Evolutionary conservation across 495 filamentous ascomycete genomes (phyloP).

Genomic region (Parathielavia appendiculata): DNA sequence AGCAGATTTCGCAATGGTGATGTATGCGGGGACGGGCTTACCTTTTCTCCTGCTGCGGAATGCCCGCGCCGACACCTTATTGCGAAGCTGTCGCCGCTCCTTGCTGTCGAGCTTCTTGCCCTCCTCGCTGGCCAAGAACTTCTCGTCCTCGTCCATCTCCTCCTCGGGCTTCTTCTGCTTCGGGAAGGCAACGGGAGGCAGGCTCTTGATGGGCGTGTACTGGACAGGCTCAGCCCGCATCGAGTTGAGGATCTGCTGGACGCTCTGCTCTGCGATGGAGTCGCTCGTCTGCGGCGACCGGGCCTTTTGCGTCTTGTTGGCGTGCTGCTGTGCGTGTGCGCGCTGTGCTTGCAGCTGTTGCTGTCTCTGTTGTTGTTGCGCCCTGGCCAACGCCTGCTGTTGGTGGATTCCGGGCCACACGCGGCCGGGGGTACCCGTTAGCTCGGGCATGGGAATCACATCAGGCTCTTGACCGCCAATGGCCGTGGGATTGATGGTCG

Average conservation of each 20-base stretch:
- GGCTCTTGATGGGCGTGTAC: conserved; percentile 37
- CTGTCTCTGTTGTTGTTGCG: conserved; percentile 60
- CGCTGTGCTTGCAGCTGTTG: conserved; percentile 61
- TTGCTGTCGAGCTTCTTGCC: conserved; percentile 96
- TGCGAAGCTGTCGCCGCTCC: conserved; percentile 86
- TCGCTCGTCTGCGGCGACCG: conserved; percentile 51
- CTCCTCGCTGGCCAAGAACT: conserved; percentile 86
- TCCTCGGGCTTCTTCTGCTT: conserved; percentile 77
- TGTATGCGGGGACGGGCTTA: conserved; percentile 40
- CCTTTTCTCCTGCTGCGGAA: conserved; percentile 96
- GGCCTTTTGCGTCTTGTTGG: conserved; percentile 37
- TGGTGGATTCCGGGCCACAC: conserved; percentile 88
- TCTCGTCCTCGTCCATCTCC: conserved; percentile 98
- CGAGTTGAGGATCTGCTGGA: conserved; percentile 74
- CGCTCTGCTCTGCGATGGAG: conserved; percentile 74
- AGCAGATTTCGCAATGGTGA: conserved; percentile 28
- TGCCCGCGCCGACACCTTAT: conserved; percentile 95
- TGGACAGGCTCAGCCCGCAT: conserved; percentile 64
- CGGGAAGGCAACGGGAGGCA: conserved; percentile 38
- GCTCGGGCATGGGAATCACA: conserved; percentile 29
- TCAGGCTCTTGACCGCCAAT: conserved; percentile 54
- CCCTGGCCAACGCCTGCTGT: conserved; percentile 44
- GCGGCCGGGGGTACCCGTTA: conserved; percentile 56
- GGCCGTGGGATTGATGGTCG: conserved; percentile 63
- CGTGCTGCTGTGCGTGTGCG: conserved; percentile 61